These are phyloP conservation scores for Tylopilus sp. DNA, from an alignment of 1,284 basidiomycete genomes.

Conservation along the genomic window DNA sequence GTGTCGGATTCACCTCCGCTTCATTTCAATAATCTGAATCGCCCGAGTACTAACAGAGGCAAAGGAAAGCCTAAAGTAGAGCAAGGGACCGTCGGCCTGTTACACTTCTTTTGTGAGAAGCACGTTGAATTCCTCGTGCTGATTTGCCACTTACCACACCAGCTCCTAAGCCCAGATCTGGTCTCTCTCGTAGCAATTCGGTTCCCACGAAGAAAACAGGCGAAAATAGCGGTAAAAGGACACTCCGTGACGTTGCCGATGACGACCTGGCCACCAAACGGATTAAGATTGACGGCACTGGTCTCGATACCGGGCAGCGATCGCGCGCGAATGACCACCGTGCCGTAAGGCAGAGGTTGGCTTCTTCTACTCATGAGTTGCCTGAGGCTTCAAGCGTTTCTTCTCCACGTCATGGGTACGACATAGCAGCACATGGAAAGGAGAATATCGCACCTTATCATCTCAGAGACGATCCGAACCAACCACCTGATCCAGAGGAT, in stretches of 20 bases:
- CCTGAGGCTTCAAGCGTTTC: constrained; percentile 41
- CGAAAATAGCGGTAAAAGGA: constrained; percentile 68
- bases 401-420: constrained; percentile 42
- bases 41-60: constrained; percentile 33
- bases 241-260: constrained; percentile 65
- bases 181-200: constrained; percentile 29
- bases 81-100: constrained; percentile 41
- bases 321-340: constrained; percentile 26
- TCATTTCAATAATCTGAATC: constrained; percentile 31
- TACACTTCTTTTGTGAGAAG: constrained; percentile 62
- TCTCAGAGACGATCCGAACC: constrained; percentile 28
- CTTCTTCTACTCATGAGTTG: constrained; percentile 18
- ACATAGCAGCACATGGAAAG: constrained; percentile 35
- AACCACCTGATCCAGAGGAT: constrained; percentile 56
- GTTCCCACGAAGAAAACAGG: constrained; percentile 39
- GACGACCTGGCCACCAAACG: constrained; percentile 51
- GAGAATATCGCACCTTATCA: constrained; percentile 40
- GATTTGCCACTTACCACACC: constrained; percentile 22
- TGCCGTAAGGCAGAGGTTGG: constrained; percentile 19
- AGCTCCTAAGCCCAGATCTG: constrained; percentile 47
- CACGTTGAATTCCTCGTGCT: constrained; percentile 22
- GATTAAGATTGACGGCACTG: constrained; percentile 38
- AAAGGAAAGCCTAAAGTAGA: constrained; percentile 42
- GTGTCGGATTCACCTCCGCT: constrained; percentile 38
- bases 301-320: constrained; percentile 30